Evolutionary conservation across 768 basidiomycete species (phyloP).

Genomic region (Mycena venus): DNA sequence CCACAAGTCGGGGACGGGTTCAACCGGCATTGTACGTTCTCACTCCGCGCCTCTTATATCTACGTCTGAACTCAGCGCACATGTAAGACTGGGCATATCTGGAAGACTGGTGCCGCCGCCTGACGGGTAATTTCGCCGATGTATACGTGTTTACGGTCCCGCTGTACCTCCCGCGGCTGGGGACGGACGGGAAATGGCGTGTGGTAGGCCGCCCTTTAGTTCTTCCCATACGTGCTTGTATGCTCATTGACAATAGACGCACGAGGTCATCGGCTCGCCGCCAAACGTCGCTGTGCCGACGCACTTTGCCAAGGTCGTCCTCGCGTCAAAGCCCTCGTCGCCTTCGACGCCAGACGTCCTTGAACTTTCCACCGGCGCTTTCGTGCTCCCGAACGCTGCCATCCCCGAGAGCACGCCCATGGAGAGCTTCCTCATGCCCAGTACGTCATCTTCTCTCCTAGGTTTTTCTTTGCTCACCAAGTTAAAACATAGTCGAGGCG

Average conservation of each 20-base stretch:
- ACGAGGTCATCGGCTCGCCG: constrained; percentile 95
- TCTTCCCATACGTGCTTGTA: not conserved
- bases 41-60: not conserved
- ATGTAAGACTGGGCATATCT: constrained; percentile 93
- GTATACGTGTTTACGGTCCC: constrained; percentile 99
- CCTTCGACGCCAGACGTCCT: constrained; percentile 76
- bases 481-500: constrained; percentile 76
- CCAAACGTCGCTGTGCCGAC: constrained; percentile 95
- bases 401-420: constrained; percentile 90
- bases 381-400: constrained; percentile 94
- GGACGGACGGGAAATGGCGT: constrained; percentile 94
- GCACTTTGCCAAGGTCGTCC: constrained; percentile 96
- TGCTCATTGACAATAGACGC: constrained; percentile 67
- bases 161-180: constrained; percentile 90
- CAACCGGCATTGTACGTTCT: constrained; percentile 90
- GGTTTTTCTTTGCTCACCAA: not conserved
- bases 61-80: not conserved
- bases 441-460: constrained; percentile 55
- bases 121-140: constrained; percentile 90
- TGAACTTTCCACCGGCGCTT: constrained; percentile 92
- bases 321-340: constrained; percentile 81
- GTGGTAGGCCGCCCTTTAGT: constrained; percentile 70
- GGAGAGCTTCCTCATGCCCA: constrained; percentile 84
- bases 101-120: constrained; percentile 93
- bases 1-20: constrained; percentile 98